Evolutionary conservation across 176 grass and related monocot species (phyloP).

Genomic region (Avena insularis): DNA sequence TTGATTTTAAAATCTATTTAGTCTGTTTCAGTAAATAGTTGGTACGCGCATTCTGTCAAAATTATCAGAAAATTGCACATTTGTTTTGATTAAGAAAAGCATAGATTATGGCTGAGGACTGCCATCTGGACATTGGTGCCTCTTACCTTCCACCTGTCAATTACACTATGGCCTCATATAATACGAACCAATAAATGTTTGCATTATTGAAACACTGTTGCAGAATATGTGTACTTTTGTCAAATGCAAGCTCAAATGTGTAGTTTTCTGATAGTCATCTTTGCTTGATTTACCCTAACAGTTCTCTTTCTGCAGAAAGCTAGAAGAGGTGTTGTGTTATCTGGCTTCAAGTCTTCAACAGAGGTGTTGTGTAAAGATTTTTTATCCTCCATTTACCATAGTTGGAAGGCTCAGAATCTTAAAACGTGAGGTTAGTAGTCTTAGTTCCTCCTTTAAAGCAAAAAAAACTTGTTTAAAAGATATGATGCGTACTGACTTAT

Average conservation of each 20-base stretch:
- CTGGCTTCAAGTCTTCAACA: slow-evolving; percentile 16
- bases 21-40: not conserved
- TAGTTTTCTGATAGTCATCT: not conserved
- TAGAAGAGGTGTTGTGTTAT: slow-evolving; percentile 15
- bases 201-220: not conserved
- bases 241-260: not conserved
- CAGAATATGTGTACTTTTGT: not conserved
- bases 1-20: too few relatives aligned
- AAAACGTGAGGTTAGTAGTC: slow-evolving; percentile 56
- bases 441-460: slow-evolving; percentile 28
- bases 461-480: not conserved
- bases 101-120: not conserved
- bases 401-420: slow-evolving; percentile 8
- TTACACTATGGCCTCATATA: not conserved
- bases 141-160: not conserved
- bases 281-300: not conserved
- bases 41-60: too few relatives aligned
- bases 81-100: not conserved
- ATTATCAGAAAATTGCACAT: not conserved
- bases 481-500: slow-evolving; percentile 10
- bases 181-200: not conserved
- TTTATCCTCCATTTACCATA: slow-evolving; percentile 12
- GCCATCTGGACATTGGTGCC: not conserved
- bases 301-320: slow-evolving; percentile 24
- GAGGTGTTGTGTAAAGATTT: not conserved